phyloP scores from a whole-genome alignment of 179 eudicot species.

The Actinidia polygama region DNA sequence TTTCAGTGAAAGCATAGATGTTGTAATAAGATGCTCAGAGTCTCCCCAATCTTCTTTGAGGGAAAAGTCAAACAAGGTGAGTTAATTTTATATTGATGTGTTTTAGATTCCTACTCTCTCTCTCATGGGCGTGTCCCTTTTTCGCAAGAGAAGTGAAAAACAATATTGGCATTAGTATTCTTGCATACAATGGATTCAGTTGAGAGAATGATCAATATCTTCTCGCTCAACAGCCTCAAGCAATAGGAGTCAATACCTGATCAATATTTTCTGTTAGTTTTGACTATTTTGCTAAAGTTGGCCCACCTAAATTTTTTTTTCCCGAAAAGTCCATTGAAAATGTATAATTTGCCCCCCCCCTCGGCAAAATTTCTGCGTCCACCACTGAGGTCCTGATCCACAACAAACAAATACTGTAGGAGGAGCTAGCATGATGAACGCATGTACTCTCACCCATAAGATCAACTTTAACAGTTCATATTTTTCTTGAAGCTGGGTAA shows the following conservation, averaged over 20 bases:
- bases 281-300: too few relatives aligned
- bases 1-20: slow-evolving; percentile 65
- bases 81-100: slow-evolving; percentile 15
- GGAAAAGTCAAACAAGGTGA: slow-evolving; percentile 85
- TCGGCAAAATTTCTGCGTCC: too few relatives aligned
- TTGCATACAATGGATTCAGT: neutral
- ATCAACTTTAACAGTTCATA: too few relatives aligned
- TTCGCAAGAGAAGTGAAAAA: slow-evolving; percentile 3
- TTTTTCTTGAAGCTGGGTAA: too few relatives aligned
- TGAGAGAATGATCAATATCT: neutral
- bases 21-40: slow-evolving; percentile 72
- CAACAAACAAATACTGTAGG: neutral
- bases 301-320: too few relatives aligned
- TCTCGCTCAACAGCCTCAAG: neutral
- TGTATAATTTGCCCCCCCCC: too few relatives aligned
- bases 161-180: neutral
- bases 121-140: neutral
- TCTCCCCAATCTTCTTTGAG: slow-evolving; percentile 95
- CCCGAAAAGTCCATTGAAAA: too few relatives aligned
- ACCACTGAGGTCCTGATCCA: too few relatives aligned
- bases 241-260: neutral
- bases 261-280: too few relatives aligned
- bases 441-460: neutral
- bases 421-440: neutral
- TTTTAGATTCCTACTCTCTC: slow-evolving; percentile 1